Base-by-base conservation (phyloP, 305 asterid genomes). In the Nicotiana rustica region DNA sequence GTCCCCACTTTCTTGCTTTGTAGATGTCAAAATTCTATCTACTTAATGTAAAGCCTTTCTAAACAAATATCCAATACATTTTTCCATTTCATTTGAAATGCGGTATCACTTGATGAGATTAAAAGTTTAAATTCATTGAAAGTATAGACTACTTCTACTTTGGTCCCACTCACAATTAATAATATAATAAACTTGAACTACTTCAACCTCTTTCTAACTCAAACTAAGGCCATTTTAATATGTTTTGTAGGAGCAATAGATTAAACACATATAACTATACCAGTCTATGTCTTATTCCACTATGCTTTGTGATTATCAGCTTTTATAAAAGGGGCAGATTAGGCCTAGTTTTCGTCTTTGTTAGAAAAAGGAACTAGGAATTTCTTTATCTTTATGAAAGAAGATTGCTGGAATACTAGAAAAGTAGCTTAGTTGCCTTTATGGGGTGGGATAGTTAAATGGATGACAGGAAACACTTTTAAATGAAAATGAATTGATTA, bases 61-160 rank as follows among this genome's bases (percentile, higher is more conserved):
- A 38, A 41, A 41, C 17, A 10, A 38, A 4, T 18, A 69, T 29
- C 57, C 67, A 10, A 10, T 25, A 12, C 36, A 21, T 9, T 62
- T 19, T 64, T 61, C 29, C 69, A 25, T 25, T 4, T 21, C 68
- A 62, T 4, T 29, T 21, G 36, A 49, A 49, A 49, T 62, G 62
- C 13, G 1, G 64, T 52, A 7, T 75, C 79, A 52, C 25, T 49
- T 75, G 25, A 75, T 52, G 79, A 52, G 79, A 75, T 75, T 25
- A 14, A 29, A 73, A 25, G 44, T 75, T 52, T 75, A 1, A 52
- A 52, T 52, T 52, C 65, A 14, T 75, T 25, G 7, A 29, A 25
- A 75, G 17, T 25, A 29, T 52, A 75, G 17, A 8, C 47, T 29
- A 71, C 13, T 75, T 75, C 65, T 52, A 75, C 47, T n/a, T 52